A percentile compares a stretch with the other conserved stretches of the same genome.
phyloP scores from a whole-genome alignment of 2,329 filamentous ascomycete species.

The Onygena corvina region DNA sequence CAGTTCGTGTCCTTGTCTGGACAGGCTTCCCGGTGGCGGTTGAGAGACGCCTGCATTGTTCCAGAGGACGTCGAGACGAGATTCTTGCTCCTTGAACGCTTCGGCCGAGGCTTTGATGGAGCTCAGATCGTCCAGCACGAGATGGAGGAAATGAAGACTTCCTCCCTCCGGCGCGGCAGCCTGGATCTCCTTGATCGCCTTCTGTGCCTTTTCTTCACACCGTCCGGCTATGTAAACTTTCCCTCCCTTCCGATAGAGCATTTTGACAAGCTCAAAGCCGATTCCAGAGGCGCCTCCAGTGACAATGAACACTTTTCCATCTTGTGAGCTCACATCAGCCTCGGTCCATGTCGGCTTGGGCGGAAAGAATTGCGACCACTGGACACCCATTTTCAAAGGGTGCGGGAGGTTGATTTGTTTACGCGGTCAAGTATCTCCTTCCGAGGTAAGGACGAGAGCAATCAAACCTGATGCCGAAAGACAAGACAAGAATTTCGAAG shows the following conservation, averaged over 20 bases:
- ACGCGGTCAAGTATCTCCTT: too few relatives aligned
- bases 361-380: constrained; percentile 13
- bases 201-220: constrained; percentile 28
- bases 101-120: constrained; percentile 30
- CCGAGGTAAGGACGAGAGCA: too few relatives aligned
- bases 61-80: constrained; percentile 30
- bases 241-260: constrained; percentile 34
- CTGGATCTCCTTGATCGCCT: constrained; percentile 31
- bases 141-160: constrained; percentile 25
- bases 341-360: constrained; percentile 18
- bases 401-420: background rate
- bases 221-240: constrained; percentile 37
- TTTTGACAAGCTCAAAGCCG: constrained; percentile 29
- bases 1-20: constrained; percentile 25
- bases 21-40: constrained; percentile 25
- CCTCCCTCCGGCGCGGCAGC: constrained; percentile 18
- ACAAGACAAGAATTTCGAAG: too few relatives aligned
- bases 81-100: constrained; percentile 27
- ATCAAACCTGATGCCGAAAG: too few relatives aligned
- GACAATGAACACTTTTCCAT: constrained; percentile 28
- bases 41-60: constrained; percentile 27
- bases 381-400: constrained; percentile 1
- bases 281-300: constrained; percentile 31
- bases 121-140: constrained; percentile 32
- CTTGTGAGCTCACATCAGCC: constrained; percentile 14